Evolutionary conservation across 352 stramenopile genomes (phyloP), one percentile per base, ranked within the genome.

Genomic region (Ophiocytium majus): DNA sequence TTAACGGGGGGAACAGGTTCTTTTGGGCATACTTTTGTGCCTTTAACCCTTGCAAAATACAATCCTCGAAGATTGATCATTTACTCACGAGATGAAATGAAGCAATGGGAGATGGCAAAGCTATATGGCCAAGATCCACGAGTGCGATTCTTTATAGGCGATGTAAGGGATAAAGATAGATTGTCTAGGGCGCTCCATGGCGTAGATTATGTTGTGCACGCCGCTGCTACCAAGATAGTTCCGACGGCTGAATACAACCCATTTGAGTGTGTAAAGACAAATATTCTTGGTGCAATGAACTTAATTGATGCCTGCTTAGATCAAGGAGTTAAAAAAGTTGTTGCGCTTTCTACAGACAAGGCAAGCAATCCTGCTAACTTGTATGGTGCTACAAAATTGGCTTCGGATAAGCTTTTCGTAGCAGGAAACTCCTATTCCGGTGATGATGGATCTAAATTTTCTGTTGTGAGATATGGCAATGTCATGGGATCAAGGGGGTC

Each of bases 341-440:
- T 71, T 28, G 57, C 57, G 28, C 57, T 71, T 71, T 71, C 57
- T 28, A 71, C 57, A 23, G 57, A 71, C 28, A 71, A 71, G 28
- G 57, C 57, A 71, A 28, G 19, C 28, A 28, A 23, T 23, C 57
- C 57, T 71, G 28, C 28, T 71, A 71, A 71, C 57, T 28, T 71
- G 23, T 71, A 71, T 71, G 57, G 57, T 71, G 57, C 57, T 71
- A 71, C 57, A 71, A 71, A 71, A 71, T 28, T 71, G 23, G 23
- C 19, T 71, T 71, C 57, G 28, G 57, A 71, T 28, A 71, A 71
- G 57, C 57, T 71, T 71, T 71, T 71, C 57, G 57, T 71, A 23
- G 57, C 57, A 23, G 57, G 19, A 23, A 71, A 71, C 57, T 23
- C 23, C 28, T 23, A 23, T 71, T 23, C 28, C 57, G 57, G 57